These are phyloP conservation scores for Gonium pectorale DNA, from an alignment of 139 green algal species.

Conservation along the genomic window DNA sequence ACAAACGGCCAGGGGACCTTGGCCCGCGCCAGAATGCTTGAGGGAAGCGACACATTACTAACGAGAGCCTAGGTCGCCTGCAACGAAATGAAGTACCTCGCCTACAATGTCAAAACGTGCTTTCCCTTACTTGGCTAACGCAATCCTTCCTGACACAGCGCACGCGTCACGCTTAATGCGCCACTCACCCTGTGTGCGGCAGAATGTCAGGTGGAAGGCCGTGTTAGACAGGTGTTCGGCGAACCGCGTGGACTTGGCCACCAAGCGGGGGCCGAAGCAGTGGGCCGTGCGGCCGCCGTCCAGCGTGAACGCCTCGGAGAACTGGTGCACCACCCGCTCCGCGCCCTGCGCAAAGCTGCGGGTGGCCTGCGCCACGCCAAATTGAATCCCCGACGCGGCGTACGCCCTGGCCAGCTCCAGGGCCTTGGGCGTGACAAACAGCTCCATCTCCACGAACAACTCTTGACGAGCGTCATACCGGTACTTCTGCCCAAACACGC, in stretches of 20 bases:
- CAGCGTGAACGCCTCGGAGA: conserved; percentile 41
- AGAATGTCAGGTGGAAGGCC: conserved; percentile 50
- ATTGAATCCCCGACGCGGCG: background rate
- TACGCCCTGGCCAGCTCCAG: background rate
- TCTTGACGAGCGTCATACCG: background rate
- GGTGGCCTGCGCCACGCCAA: conserved; percentile 33
- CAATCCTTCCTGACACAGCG: no score
- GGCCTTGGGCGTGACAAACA: background rate
- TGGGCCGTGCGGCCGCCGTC: conserved; percentile 13
- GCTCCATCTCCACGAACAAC: background rate
- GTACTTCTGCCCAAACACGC: conserved; percentile 1
- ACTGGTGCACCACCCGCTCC: conserved; percentile 53
- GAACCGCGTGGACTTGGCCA: conserved; percentile 54
- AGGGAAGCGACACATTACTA: no score
- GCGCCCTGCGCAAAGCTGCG: conserved; percentile 42
- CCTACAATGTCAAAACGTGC: no score
- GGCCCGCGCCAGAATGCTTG: no score
- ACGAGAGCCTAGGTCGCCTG: no score
- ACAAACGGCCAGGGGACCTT: no score
- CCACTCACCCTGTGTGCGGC: conserved; percentile 44
- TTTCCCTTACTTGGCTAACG: no score
- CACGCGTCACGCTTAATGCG: no score
- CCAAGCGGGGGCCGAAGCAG: conserved; percentile 39
- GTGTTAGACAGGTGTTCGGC: background rate
- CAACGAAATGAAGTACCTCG: no score